These are phyloP conservation scores for Claviceps pazoutovae DNA, from an alignment of 2,329 filamentous ascomycete genomes.

Conservation along the genomic window DNA sequence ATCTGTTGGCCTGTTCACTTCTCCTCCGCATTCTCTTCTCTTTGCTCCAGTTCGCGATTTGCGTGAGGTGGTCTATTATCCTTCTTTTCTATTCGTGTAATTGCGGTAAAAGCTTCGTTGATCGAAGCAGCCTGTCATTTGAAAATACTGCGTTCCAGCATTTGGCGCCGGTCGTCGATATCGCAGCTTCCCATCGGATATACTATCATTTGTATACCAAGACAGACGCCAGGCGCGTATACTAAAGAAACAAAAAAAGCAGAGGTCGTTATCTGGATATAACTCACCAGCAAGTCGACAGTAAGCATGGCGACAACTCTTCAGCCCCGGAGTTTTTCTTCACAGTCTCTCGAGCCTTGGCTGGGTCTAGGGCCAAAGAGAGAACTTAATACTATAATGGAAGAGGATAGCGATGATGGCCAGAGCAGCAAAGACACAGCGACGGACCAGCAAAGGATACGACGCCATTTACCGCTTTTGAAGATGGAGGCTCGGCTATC, in stretches of 20 bases:
- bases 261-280: conserved; percentile 16
- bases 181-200: conserved; percentile 6
- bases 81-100: conserved; percentile 12
- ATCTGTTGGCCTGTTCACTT: conserved; percentile 11
- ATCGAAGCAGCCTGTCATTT: conserved; percentile 30
- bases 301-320: conserved; percentile 30
- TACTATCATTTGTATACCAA: conserved; percentile 3
- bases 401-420: conserved; percentile 35
- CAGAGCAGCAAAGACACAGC: conserved; percentile 11
- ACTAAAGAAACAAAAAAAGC: neutral
- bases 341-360: conserved; percentile 34
- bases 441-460: conserved; percentile 13
- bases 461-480: conserved; percentile 25
- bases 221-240: neutral
- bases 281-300: conserved; percentile 10
- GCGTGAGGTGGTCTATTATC: conserved; percentile 6
- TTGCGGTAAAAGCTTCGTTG: conserved; percentile 26
- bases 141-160: conserved; percentile 6
- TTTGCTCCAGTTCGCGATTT: conserved; percentile 13
- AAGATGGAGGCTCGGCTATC: conserved; percentile 46
- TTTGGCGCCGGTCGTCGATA: conserved; percentile 25
- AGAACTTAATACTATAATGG: conserved; percentile 52
- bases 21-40: conserved; percentile 22
- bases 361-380: conserved; percentile 39
- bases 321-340: conserved; percentile 17